These are phyloP conservation scores for Fraxinus xanthoxyloides DNA, from an alignment of 305 asterid species.

Conservation along the genomic window DNA sequence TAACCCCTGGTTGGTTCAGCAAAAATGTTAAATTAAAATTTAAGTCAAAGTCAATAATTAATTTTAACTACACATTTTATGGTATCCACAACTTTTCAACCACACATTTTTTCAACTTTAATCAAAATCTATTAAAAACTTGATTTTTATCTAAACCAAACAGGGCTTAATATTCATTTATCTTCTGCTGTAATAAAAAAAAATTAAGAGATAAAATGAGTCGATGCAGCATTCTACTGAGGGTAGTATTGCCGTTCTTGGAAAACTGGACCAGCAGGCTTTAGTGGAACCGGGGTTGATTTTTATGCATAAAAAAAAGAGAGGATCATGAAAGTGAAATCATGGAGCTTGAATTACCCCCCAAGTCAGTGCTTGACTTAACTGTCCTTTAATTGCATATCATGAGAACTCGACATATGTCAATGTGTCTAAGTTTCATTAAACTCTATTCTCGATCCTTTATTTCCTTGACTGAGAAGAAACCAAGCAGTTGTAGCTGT, in stretches of 20 bases:
- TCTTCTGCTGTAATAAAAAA: neutral
- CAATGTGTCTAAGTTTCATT: neutral
- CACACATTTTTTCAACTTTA: neutral
- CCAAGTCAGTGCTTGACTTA: neutral
- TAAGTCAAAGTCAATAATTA: neutral
- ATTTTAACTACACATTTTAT: neutral
- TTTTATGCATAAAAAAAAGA: neutral
- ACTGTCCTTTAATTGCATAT: neutral
- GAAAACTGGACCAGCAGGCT: neutral
- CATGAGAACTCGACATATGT: neutral
- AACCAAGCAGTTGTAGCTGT: neutral
- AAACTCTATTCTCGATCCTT: neutral
- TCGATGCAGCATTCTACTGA: neutral
- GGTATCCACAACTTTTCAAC: neutral
- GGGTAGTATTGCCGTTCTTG: neutral
- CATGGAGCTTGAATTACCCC: neutral
- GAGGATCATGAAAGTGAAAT: neutral
- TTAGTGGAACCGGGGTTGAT: neutral
- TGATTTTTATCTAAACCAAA: neutral
- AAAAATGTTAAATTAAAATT: neutral
- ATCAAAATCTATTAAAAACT: neutral
- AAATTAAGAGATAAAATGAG: neutral
- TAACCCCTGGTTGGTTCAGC: neutral
- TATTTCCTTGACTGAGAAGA: neutral
- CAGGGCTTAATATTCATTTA: neutral